A percentile compares a stretch with the other conserved stretches of the same genome.
These are phyloP conservation scores for Rhinocladiella similis DNA, from an alignment of 2,329 filamentous ascomycete genomes.

Conservation along the genomic window DNA sequence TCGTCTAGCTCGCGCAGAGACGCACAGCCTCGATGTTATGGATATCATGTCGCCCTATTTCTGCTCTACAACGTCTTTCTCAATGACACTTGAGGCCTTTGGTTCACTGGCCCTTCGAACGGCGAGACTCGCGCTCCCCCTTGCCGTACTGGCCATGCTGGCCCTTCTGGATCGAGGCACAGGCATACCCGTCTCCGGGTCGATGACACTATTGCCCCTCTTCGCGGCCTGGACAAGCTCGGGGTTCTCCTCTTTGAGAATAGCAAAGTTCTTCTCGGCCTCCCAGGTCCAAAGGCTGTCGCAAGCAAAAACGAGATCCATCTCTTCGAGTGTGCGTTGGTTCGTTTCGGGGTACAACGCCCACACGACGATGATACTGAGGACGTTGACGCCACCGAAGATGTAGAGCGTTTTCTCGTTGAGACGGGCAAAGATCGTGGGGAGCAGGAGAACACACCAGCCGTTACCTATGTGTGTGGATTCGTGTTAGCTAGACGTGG, in stretches of 20 bases:
- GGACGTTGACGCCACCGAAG: constrained; percentile 66
- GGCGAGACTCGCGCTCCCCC: not conserved
- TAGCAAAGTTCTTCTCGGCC: constrained; percentile 52
- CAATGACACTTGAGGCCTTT: not conserved
- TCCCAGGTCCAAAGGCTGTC: constrained; percentile 70
- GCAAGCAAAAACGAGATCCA: constrained; percentile 70
- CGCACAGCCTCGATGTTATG: too few relatives aligned
- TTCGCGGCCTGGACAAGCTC: constrained; percentile 44
- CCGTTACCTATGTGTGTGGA: not conserved
- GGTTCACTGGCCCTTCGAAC: not conserved
- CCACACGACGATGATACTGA: constrained; percentile 70
- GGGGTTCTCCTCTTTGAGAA: constrained; percentile 60
- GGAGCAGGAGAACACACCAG: constrained; percentile 46
- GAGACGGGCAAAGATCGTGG: constrained; percentile 63
- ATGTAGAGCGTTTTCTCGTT: constrained; percentile 73
- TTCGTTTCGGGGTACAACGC: constrained; percentile 73
- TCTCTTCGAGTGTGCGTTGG: constrained; percentile 72
- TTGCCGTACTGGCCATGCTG: not conserved
- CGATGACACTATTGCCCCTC: constrained; percentile 35
- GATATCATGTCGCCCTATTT: not conserved
- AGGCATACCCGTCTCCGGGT: constrained; percentile 2
- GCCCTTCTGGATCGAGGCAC: not conserved
- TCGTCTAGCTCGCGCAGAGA: too few relatives aligned
- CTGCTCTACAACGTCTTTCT: not conserved
- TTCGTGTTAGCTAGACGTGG: not conserved